A percentile compares a stretch with the other conserved stretches of the same genome.
Evolutionary conservation across 2,329 filamentous ascomycete genomes (phyloP).

Genomic region (Bipolaris cookei): DNA sequence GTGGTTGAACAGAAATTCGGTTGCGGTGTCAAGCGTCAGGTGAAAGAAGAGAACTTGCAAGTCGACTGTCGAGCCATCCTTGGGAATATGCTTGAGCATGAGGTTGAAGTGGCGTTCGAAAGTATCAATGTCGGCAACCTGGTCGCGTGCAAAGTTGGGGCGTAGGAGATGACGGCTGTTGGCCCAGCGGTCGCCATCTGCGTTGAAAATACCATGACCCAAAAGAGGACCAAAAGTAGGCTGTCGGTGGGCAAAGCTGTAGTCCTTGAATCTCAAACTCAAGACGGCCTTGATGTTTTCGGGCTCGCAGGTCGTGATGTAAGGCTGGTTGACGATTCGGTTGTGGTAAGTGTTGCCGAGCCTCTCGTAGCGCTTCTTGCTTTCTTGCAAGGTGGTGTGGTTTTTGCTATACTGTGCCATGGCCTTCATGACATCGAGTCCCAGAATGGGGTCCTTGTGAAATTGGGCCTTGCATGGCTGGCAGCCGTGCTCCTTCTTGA

Average conservation of each 20-base stretch:
- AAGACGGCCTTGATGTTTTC: conserved; percentile 58
- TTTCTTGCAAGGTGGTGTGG: conserved; percentile 28
- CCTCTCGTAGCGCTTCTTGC: conserved; percentile 33
- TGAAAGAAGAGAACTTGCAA: conserved; percentile 55
- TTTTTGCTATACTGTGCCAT: conserved; percentile 50
- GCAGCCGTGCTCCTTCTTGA: conserved; percentile 56
- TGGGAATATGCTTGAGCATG: conserved; percentile 66
- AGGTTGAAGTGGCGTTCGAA: conserved; percentile 66
- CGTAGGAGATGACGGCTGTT: conserved; percentile 57
- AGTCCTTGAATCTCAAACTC: conserved; percentile 56
- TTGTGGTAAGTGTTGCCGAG: conserved; percentile 52
- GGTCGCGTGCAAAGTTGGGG: conserved; percentile 60
- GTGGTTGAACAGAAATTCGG: conserved; percentile 58
- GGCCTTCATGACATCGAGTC: conserved; percentile 56
- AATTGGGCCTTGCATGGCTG: conserved; percentile 54
- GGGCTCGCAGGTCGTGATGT: conserved; percentile 54
- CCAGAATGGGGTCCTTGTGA: conserved; percentile 62
- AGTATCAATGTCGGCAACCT: conserved; percentile 61
- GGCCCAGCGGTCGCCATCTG: conserved; percentile 52
- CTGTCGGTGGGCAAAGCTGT: conserved; percentile 48
- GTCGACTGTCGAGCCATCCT: conserved; percentile 53
- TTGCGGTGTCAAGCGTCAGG: conserved; percentile 58
- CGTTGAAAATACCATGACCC: conserved; percentile 56
- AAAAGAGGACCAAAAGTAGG: conserved; percentile 50
- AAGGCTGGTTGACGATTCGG: conserved; percentile 36